Conservation (phyloP, 345 rosid genomes). For the Salix purpurea region DNA sequence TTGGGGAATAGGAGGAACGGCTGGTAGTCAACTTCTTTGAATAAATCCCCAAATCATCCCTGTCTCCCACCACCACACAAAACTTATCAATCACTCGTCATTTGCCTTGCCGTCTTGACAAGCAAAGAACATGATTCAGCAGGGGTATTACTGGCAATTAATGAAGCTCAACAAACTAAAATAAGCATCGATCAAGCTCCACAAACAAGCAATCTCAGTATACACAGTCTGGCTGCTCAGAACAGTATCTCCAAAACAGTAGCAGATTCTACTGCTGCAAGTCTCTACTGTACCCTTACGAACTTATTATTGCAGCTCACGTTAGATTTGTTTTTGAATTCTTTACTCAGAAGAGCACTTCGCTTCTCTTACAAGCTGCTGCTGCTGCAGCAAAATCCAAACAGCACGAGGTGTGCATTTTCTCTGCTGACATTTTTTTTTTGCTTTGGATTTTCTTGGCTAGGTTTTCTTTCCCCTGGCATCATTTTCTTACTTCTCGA, state of each 20-base stretch:
- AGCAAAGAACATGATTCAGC: neutral
- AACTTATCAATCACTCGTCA: neutral
- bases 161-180: neutral
- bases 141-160: neutral
- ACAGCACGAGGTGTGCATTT: neutral
- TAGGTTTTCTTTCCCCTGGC: neutral
- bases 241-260: neutral
- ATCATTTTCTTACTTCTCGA: neutral
- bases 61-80: neutral
- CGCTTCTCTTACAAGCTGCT: neutral
- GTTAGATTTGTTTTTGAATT: neutral
- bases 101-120: neutral
- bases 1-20: too few relatives aligned
- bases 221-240: neutral
- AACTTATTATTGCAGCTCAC: neutral
- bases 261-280: neutral
- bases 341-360: neutral
- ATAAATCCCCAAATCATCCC: neutral
- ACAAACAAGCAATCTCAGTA: neutral
- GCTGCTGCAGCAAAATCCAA: neutral
- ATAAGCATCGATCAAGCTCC: neutral
- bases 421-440: neutral
- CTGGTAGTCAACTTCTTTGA: too few relatives aligned
- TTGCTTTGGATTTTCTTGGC: neutral
- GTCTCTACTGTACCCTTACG: neutral